Percentiles rank a stretch among this genome's conserved stretches.
These are phyloP conservation scores for Acer campestre DNA, from an alignment of 345 rosid species.

Conservation along the genomic window DNA sequence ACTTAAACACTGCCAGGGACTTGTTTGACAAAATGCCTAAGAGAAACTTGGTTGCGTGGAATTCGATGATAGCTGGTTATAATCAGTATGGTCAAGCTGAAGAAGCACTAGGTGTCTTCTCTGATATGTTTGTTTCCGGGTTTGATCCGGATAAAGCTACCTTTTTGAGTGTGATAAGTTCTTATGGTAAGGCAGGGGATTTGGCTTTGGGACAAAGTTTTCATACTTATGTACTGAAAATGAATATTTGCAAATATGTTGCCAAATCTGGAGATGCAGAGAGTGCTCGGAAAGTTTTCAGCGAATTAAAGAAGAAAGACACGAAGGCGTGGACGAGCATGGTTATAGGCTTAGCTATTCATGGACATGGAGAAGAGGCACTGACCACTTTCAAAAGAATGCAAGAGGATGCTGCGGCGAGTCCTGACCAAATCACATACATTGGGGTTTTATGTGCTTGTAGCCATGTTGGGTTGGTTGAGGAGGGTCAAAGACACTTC, in stretches of 20 bases:
- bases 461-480: conserved; percentile 51
- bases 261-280: conserved; percentile 32
- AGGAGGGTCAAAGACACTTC: conserved; percentile 47
- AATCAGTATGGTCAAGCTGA: conserved; percentile 34
- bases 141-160: conserved; percentile 38
- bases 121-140: conserved; percentile 32
- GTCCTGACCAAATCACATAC: conserved; percentile 48
- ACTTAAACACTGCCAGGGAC: too few species aligned
- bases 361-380: conserved; percentile 54
- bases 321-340: conserved; percentile 50
- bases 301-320: conserved; percentile 35
- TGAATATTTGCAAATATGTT: conserved; percentile 26
- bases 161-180: conserved; percentile 43
- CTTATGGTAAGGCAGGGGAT: conserved; percentile 36
- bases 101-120: conserved; percentile 35
- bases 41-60: conserved; percentile 40
- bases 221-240: conserved; percentile 30
- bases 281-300: conserved; percentile 17
- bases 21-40: too few species aligned
- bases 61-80: conserved; percentile 43
- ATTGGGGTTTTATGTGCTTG: conserved; percentile 50
- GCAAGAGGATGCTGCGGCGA: conserved; percentile 37
- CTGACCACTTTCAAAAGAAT: conserved; percentile 41
- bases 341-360: conserved; percentile 58
- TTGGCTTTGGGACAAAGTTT: conserved; percentile 27